Conservation (phyloP, 495 filamentous ascomycete species). For the Penicillium samsonianum region DNA sequence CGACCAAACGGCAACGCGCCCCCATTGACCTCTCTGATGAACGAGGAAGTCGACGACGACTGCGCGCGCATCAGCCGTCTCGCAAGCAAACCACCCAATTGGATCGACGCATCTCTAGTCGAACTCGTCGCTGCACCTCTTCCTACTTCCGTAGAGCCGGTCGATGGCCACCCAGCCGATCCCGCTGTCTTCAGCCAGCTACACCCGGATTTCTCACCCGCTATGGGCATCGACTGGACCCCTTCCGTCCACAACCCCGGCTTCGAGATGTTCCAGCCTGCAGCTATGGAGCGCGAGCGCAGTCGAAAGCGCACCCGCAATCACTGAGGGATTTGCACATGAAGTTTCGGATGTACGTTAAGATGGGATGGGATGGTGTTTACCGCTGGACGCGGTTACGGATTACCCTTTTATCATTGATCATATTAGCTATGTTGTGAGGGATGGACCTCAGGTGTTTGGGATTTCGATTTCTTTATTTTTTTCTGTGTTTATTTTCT, state of each 20-base stretch:
- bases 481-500: neutral
- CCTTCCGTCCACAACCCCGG: conserved; percentile 20
- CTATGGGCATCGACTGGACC: conserved; percentile 41
- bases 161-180: conserved; percentile 37
- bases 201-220: conserved; percentile 45
- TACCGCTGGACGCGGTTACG: conserved; percentile 2
- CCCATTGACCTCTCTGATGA: conserved; percentile 53
- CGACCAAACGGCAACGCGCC: conserved; percentile 48
- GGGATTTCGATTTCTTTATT: neutral
- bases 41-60: conserved; percentile 61
- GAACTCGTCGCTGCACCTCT: conserved; percentile 38
- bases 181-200: conserved; percentile 39
- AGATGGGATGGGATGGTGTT: conserved; percentile 12
- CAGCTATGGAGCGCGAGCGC: conserved; percentile 30
- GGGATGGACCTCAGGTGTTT: conserved; percentile 3
- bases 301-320: conserved; percentile 32
- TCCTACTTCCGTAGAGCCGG: conserved; percentile 24
- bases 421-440: conserved; percentile 10
- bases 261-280: conserved; percentile 27
- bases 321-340: conserved; percentile 15
- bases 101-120: conserved; percentile 42
- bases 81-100: conserved; percentile 34
- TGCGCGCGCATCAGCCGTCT: conserved; percentile 56
- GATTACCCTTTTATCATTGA: conserved; percentile 6
- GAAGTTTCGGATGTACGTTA: conserved; percentile 10